phyloP scores from a whole-genome alignment of 805 yeast species.

The Teunomyces aglyptinius region DNA sequence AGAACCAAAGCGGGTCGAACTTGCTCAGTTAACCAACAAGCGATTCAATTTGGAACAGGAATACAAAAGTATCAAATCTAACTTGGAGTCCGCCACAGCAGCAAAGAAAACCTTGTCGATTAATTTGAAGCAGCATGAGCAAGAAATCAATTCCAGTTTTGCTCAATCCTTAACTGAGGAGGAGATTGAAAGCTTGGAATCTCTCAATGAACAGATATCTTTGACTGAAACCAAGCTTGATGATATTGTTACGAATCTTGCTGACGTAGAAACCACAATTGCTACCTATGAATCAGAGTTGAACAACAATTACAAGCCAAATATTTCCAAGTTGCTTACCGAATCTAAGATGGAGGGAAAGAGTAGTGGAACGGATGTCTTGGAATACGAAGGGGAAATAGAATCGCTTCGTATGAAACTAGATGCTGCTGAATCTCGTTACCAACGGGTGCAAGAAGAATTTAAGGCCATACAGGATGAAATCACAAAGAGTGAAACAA shows the following conservation, averaged over 20 bases:
- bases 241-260: constrained; percentile 35
- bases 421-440: constrained; percentile 26
- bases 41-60: constrained; percentile 46
- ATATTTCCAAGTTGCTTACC: constrained; percentile 20
- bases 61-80: constrained; percentile 29
- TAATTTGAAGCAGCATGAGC: constrained; percentile 42
- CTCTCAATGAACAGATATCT: constrained; percentile 35
- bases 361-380: constrained; percentile 12
- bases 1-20: constrained; percentile 43
- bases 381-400: constrained; percentile 22
- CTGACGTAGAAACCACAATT: constrained; percentile 46
- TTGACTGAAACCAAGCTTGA: constrained; percentile 41
- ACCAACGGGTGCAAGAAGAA: constrained; percentile 23
- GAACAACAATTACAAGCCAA: constrained; percentile 56
- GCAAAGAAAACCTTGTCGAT: constrained; percentile 33
- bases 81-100: constrained; percentile 31
- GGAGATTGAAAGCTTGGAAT: constrained; percentile 46
- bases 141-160: constrained; percentile 56
- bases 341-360: constrained; percentile 3
- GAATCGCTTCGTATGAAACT: constrained; percentile 23
- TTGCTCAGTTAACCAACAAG: constrained; percentile 42
- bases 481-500: constrained; percentile 34
- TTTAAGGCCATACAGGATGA: constrained; percentile 28
- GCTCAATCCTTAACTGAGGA: constrained; percentile 47
- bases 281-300: constrained; percentile 54